Percentiles rank a stretch among this genome's conserved stretches.
These are phyloP conservation scores for Sporothrix mexicana DNA, from an alignment of 2,329 filamentous ascomycete species.

Conservation along the genomic window DNA sequence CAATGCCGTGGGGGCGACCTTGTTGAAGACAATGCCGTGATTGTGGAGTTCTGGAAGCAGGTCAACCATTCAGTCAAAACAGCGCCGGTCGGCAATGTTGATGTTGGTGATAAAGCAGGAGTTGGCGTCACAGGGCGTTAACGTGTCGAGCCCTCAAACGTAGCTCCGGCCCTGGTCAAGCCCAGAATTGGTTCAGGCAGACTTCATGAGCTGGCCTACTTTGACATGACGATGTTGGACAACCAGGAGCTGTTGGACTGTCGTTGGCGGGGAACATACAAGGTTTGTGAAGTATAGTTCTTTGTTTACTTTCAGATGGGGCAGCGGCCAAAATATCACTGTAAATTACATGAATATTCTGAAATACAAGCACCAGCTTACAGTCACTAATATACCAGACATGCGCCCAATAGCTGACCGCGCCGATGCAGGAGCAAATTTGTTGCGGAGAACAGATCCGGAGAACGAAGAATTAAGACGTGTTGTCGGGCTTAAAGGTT, in stretches of 20 bases:
- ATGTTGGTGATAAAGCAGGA: neutral
- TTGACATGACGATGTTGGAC: neutral
- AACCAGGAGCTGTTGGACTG: neutral
- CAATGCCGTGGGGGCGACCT: neutral
- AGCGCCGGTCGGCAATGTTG: neutral
- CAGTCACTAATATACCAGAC: neutral
- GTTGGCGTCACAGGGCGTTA: neutral
- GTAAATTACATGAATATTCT: neutral
- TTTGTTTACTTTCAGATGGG: neutral
- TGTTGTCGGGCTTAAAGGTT: neutral
- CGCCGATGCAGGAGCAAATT: neutral
- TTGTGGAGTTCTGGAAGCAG: neutral
- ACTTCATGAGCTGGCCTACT: neutral
- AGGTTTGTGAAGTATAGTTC: neutral
- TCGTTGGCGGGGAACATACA: neutral
- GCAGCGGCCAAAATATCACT: neutral
- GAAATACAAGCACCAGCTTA: neutral
- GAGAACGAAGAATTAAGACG: neutral
- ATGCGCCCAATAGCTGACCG: neutral
- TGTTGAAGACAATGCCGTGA: neutral
- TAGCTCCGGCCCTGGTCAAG: neutral
- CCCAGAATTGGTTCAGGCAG: neutral
- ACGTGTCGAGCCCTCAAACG: neutral
- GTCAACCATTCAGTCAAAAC: neutral
- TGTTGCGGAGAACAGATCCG: neutral